A percentile compares a stretch with the other conserved stretches of the same genome.
phyloP scores from a whole-genome alignment of 2,329 filamentous ascomycete genomes.

The Calonectria crousiana region DNA sequence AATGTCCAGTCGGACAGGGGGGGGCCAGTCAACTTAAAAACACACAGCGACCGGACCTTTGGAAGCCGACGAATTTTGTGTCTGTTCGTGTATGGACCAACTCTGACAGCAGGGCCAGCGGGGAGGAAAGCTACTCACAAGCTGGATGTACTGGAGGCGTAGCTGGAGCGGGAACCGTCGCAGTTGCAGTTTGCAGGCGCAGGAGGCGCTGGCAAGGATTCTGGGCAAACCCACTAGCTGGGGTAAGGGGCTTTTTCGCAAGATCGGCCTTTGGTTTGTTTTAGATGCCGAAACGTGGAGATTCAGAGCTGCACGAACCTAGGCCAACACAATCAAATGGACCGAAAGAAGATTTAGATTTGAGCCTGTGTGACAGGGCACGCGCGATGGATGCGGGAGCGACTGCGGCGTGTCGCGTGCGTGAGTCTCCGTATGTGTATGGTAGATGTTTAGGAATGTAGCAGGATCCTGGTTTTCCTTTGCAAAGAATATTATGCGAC shows the following conservation, averaged over 20 bases:
- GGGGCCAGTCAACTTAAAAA: constrained; percentile 23
- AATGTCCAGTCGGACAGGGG: constrained; percentile 16
- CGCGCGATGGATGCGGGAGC: not conserved
- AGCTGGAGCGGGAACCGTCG: constrained; percentile 17
- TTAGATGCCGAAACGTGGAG: constrained; percentile 9
- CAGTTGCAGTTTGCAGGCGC: constrained; percentile 8
- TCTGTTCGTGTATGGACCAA: constrained; percentile 3
- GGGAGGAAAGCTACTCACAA: constrained; percentile 6
- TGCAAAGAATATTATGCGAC: constrained; percentile 35
- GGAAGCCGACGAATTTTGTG: constrained; percentile 6
- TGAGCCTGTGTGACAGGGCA: not conserved
- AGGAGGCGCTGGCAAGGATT: constrained; percentile 18
- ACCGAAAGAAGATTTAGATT: constrained; percentile 11
- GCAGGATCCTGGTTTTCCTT: constrained; percentile 36
- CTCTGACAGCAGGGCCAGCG: not conserved
- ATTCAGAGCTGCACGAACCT: constrained; percentile 12
- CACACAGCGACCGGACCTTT: constrained; percentile 18
- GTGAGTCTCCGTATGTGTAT: constrained; percentile 33
- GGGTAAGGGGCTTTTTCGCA: constrained; percentile 6
- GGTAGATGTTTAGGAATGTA: constrained; percentile 43
- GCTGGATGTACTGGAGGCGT: constrained; percentile 6
- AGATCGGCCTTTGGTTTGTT: constrained; percentile 6
- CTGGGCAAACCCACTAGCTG: not conserved
- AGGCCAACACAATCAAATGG: not conserved
- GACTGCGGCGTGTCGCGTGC: constrained; percentile 24